Evolutionary conservation across 352 stramenopile species (phyloP).

Genomic region (Globisporangium spiculum): DNA sequence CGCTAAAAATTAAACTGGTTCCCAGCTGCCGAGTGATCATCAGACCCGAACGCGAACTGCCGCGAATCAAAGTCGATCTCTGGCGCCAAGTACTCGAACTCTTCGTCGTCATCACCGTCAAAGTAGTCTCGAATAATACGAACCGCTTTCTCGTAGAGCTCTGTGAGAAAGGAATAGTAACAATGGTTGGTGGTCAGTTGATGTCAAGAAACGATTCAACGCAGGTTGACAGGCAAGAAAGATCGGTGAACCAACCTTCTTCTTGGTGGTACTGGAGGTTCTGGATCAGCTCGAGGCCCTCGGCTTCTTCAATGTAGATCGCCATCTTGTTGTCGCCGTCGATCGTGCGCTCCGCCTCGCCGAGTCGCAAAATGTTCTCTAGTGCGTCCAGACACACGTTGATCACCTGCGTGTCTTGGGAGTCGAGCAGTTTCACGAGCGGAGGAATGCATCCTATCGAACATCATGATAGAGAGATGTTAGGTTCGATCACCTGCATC

Average conservation of each 20-base stretch:
- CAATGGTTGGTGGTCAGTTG: background rate
- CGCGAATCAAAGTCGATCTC: conserved; percentile 43
- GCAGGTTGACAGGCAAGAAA: conserved; percentile 32
- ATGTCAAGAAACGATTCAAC: background rate
- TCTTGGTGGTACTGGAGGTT: conserved; percentile 97
- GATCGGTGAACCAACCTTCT: conserved; percentile 61
- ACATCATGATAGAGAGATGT: no score
- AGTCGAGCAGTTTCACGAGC: conserved; percentile 93
- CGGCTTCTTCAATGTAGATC: conserved; percentile 94
- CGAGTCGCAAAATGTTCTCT: conserved; percentile 90
- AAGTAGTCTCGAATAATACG: conserved; percentile 98
- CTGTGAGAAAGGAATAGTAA: conserved; percentile 22
- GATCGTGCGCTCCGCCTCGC: conserved; percentile 86
- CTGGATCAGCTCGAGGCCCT: conserved; percentile 96
- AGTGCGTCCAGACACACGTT: conserved; percentile 97
- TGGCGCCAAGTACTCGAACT: conserved; percentile 60
- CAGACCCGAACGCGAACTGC: conserved; percentile 71
- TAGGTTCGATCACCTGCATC: no score
- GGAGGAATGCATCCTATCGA: conserved; percentile 90
- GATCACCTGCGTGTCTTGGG: conserved; percentile 95
- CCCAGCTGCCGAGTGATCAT: conserved; percentile 9
- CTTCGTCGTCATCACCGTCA: conserved; percentile 96
- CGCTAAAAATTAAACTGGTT: conserved; percentile 18
- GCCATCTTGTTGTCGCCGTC: conserved; percentile 94
- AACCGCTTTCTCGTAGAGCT: conserved; percentile 93